Base-by-base conservation (phyloP, 305 asterid genomes). In the Solanum chacoense region DNA sequence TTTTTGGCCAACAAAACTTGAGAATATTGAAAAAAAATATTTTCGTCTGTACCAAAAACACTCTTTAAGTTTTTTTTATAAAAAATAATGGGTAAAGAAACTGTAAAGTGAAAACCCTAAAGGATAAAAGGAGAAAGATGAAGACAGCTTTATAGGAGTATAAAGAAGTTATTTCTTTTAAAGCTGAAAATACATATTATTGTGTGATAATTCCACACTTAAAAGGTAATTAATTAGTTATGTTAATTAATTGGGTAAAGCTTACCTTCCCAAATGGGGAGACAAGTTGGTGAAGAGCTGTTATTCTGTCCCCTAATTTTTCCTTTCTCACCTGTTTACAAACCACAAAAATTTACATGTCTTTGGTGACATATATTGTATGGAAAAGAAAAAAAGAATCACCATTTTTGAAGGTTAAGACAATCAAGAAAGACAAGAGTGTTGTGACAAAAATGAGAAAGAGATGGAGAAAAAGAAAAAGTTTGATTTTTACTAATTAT, bases 201-300 rank as follows among this genome's bases (percentile, higher is more conserved):
- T 65, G 55, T 55, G 16, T 84, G 73, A 69, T 74, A 69, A 83
- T 87, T 87, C 26, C 85, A 16, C 67, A 42, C 87, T 78, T 71
- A 84, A 86, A 45, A 88, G 86, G 85, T 55, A 11, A 42, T 74
- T 55, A 14, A 42, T 74, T 75, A 20, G 88, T 81, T 9, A 1
- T 28, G 72, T n/a, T 83, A 88, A 84, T 86, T 76, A 74, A 36
- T 9, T 35, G 29, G 32, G 35, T 76, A 67, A 77, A 72, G 38
- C 74, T 90, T 94, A 96, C 98, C 98, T 96, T 96, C 89, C 98
- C 98, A 90, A 96, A 96, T 85, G 98, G 98, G 86, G 98, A 96
- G 89, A 95, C 98, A 32, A 96, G 88, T 90, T 94, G 98, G 95
- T 96, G 98, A 90, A 96, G 96, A 88, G 98, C 96, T 78, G 98